phyloP scores from a whole-genome alignment of 108 stramenopile species.

The Pseudonitzschia delicatissima region DNA sequence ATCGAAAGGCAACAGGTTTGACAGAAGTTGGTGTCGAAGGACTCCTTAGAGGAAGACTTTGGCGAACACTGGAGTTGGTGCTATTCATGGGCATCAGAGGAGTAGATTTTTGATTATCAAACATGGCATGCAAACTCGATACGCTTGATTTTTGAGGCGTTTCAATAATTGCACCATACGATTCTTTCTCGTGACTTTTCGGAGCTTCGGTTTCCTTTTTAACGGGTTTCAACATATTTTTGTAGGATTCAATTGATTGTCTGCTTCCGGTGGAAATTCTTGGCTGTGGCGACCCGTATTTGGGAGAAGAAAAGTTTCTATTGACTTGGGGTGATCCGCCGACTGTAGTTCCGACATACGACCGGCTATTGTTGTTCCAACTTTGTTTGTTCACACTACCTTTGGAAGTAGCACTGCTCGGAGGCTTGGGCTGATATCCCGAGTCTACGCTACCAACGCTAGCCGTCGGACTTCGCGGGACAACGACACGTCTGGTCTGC shows the following conservation, averaged over 20 bases:
- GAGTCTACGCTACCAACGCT: neutral
- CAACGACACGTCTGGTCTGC: neutral
- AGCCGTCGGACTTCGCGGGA: slow-evolving; percentile 2
- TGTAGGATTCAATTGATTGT: neutral
- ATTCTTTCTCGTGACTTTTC: slow-evolving; percentile 4
- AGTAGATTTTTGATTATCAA: slow-evolving; percentile 15
- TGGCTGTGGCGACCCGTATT: neutral
- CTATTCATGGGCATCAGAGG: slow-evolving; percentile 32
- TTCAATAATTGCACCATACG: slow-evolving; percentile 22
- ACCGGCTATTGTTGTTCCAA: neutral
- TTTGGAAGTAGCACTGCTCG: neutral
- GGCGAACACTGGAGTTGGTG: slow-evolving; percentile 19
- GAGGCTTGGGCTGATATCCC: neutral
- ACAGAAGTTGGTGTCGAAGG: neutral
- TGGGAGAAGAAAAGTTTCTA: neutral
- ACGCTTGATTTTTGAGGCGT: slow-evolving; percentile 20
- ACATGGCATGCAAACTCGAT: slow-evolving; percentile 19
- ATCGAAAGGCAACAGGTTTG: neutral
- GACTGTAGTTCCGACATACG: neutral
- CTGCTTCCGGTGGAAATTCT: neutral
- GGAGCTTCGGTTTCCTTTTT: neutral
- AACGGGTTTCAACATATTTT: slow-evolving; percentile 4
- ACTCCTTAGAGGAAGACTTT: neutral
- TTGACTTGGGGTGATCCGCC: neutral
- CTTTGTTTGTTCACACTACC: neutral